Evolutionary conservation across 441 rosid genomes (phyloP), one percentile per base, ranked within the genome.

Genomic region (Populus tomentosa): DNA sequence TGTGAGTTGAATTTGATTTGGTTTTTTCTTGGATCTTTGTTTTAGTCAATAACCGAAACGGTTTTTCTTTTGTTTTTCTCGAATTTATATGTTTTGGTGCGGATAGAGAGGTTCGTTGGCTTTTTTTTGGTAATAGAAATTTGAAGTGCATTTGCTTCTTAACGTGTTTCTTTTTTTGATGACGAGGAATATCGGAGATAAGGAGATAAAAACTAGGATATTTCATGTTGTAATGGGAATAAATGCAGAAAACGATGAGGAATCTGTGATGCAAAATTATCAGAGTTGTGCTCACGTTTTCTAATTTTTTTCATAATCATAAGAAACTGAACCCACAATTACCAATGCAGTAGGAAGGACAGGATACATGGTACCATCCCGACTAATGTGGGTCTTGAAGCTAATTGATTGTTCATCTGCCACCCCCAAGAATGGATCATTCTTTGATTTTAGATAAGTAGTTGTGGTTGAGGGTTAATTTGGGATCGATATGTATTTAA

Each of bases 11-110:
- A 33, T 42, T 35, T 46, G 69, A 30, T 30, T 30, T 30, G 32
- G 32, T 30, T 30, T 30, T 30, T 30, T 30, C 32, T 30, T 30
- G 32, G 79, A 75, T 75, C 77, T 56, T 75, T 23, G 3, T 70
- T 20, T 33, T 21, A 14, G 21, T 30, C 56, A 14, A 14, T 14
- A 14, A 46, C 56, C 20, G 56, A 46, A 46, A 46, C 56, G 56
- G 56, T 46, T 46, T 46, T 46, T 46, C 1, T 13, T 46, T 46
- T 46, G 5, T 14, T 46, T 46, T 46, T 46, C 56, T 46, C 56
- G 56, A 46, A 46, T 46, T 4, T 46, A 0, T 46, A 46, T 46
- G 56, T 46, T 46, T 46, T 1, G 56, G 56, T 46, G 56, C 20
- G 56, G 56, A 46, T 46, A 46, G 56, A 46, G 56, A 46, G 56